Conservation (phyloP, 805 yeast species). For the Wickerhamiella australiensis region DNA sequence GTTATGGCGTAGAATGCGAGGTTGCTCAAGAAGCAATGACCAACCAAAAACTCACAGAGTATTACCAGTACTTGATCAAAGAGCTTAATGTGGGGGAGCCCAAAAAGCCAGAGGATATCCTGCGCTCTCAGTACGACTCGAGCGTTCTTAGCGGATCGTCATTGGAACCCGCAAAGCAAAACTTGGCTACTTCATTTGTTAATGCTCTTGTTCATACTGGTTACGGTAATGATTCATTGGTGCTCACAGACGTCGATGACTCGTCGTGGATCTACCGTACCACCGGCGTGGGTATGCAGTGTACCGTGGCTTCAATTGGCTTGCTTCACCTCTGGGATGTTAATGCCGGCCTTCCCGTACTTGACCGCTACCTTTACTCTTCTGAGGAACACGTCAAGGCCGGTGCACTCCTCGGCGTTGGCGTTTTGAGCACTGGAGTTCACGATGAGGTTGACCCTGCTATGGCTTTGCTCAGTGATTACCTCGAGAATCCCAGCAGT, state of each 20-base stretch:
- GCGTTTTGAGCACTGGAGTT: constrained; percentile 81
- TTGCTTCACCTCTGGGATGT: constrained; percentile 84
- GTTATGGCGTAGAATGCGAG: constrained; percentile 43
- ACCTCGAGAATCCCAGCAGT: constrained; percentile 51
- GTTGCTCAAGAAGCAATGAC: constrained; percentile 78
- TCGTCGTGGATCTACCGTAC: constrained; percentile 83
- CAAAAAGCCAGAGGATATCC: constrained; percentile 87
- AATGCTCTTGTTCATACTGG: constrained; percentile 88
- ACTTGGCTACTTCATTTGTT: constrained; percentile 87
- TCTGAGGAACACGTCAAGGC: constrained; percentile 82
- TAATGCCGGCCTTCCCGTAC: constrained; percentile 74
- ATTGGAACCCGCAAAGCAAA: constrained; percentile 87
- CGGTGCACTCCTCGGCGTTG: constrained; percentile 93
- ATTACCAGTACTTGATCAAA: constrained; percentile 65
- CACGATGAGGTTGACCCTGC: constrained; percentile 96
- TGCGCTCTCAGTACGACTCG: constrained; percentile 73
- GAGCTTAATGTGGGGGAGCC: constrained; percentile 84
- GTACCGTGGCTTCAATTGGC: constrained; percentile 87
- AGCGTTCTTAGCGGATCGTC: constrained; percentile 47
- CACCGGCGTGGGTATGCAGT: constrained; percentile 79
- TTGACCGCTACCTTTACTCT: constrained; percentile 81
- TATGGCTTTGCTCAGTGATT: constrained; percentile 67
- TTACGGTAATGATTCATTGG: constrained; percentile 70
- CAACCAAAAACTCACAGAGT: constrained; percentile 65
- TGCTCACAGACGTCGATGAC: constrained; percentile 54